Percentiles rank a stretch among this genome's conserved stretches.
Evolutionary conservation across 331 rosid species (phyloP).

Genomic region (Arachis monticola): DNA sequence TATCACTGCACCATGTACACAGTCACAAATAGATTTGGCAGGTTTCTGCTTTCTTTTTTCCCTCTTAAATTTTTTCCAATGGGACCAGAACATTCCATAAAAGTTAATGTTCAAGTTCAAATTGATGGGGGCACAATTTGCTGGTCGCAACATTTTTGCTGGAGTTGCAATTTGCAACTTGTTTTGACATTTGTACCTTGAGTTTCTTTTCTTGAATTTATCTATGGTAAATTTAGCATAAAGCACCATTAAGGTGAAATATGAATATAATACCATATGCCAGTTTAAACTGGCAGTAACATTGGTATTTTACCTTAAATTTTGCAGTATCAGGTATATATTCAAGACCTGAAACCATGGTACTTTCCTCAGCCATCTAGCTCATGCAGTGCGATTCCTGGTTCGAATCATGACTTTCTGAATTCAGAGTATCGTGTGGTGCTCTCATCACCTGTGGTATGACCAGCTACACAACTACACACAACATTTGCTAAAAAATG

Average conservation of each 20-base stretch:
- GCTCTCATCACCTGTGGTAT: conserved; percentile 96
- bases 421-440: conserved; percentile 71
- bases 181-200: conserved; percentile 27
- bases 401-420: conserved; percentile 91
- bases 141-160: background rate
- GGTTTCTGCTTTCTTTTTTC: background rate
- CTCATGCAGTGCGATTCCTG: conserved; percentile 70
- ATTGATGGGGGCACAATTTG: conserved; percentile 16
- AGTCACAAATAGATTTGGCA: background rate
- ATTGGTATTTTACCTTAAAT: conserved; percentile 29
- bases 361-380: conserved; percentile 86
- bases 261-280: conserved; percentile 6
- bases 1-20: conserved; percentile 8
- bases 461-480: conserved; percentile 13
- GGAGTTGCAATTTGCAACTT: conserved; percentile 4
- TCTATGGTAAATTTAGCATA: background rate
- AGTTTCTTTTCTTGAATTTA: conserved; percentile 25
- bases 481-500: conserved; percentile 8
- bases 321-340: conserved; percentile 59
- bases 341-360: conserved; percentile 75
- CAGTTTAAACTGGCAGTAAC: conserved; percentile 13
- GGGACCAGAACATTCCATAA: background rate
- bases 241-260: conserved; percentile 17
- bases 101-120: conserved; percentile 3
- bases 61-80: background rate